Conservation (phyloP, 2,329 filamentous ascomycete genomes). For the Aspergillus novoparasiticus region DNA sequence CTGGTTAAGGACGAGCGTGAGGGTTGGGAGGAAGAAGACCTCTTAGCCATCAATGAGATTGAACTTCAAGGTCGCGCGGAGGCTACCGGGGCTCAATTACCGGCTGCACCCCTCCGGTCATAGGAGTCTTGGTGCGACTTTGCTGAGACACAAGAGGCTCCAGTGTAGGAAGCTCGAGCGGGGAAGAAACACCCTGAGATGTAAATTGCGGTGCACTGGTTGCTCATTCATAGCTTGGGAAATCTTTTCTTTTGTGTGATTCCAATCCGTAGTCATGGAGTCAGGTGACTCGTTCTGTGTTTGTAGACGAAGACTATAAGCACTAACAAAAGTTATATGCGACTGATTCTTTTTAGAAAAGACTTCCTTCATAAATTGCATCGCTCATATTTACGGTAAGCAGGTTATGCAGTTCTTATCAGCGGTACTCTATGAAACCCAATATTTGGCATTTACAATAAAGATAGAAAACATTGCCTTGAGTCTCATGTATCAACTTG, state of each 20-base stretch:
- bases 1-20: slow-evolving; percentile 37
- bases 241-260: not conserved
- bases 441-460: too few species aligned
- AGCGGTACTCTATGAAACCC: too few species aligned
- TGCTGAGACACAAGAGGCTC: not conserved
- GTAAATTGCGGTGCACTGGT: not conserved
- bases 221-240: not conserved
- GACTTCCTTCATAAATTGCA: too few species aligned
- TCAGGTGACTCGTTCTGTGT: too few species aligned
- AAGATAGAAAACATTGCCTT: too few species aligned
- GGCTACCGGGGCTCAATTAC: slow-evolving; percentile 7
- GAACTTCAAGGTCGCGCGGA: not conserved
- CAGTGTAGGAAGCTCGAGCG: not conserved
- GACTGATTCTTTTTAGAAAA: too few species aligned
- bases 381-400: too few species aligned
- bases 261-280: too few species aligned
- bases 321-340: too few species aligned
- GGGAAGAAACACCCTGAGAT: not conserved
- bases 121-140: not conserved
- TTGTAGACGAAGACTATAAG: too few species aligned
- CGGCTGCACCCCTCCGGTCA: not conserved
- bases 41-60: not conserved
- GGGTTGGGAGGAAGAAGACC: slow-evolving; percentile 31
- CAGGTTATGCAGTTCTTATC: too few species aligned
- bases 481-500: too few species aligned